These are phyloP conservation scores for Mucor irregularis DNA, from an alignment of 371 early-diverging fungal species.

Conservation along the genomic window DNA sequence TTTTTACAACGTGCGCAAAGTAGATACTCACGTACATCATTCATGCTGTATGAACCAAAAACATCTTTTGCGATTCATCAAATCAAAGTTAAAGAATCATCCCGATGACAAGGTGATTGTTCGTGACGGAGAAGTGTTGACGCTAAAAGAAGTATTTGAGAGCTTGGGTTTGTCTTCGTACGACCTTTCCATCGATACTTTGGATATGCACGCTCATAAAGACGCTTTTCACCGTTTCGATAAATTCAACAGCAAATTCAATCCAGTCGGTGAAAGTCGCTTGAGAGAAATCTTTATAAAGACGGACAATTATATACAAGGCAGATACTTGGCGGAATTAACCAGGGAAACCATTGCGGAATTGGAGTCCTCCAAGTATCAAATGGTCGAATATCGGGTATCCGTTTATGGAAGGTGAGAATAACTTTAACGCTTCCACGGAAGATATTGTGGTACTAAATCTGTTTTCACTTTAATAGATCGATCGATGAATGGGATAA, in stretches of 20 bases:
- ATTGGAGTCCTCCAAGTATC: conserved; percentile 94
- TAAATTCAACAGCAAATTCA: conserved; percentile 98
- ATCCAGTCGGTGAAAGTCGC: conserved; percentile 85
- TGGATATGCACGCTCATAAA: conserved; percentile 96
- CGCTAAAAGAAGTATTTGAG: conserved; percentile 84
- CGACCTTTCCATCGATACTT: conserved; percentile 94
- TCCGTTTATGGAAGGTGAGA: conserved; percentile 93
- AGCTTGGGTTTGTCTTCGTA: conserved; percentile 94
- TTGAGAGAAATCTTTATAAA: conserved; percentile 92
- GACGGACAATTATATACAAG: conserved; percentile 94
- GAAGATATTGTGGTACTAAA: conserved; percentile 77
- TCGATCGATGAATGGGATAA: conserved; percentile 91
- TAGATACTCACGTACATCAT: conserved; percentile 98
- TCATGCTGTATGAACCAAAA: conserved; percentile 98
- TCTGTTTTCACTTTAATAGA: too few relatives aligned
- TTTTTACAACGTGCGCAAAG: conserved; percentile 98
- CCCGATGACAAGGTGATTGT: conserved; percentile 84
- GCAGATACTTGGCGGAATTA: conserved; percentile 93
- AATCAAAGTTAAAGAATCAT: conserved; percentile 87
- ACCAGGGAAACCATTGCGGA: conserved; percentile 94
- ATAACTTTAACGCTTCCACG: too few relatives aligned
- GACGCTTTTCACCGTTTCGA: conserved; percentile 94
- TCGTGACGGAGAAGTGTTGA: conserved; percentile 74
- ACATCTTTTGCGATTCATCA: conserved; percentile 97
- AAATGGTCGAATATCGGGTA: conserved; percentile 93